phyloP scores from a whole-genome alignment of 2,329 filamentous ascomycete genomes.

The Colletotrichum tofieldiae region DNA sequence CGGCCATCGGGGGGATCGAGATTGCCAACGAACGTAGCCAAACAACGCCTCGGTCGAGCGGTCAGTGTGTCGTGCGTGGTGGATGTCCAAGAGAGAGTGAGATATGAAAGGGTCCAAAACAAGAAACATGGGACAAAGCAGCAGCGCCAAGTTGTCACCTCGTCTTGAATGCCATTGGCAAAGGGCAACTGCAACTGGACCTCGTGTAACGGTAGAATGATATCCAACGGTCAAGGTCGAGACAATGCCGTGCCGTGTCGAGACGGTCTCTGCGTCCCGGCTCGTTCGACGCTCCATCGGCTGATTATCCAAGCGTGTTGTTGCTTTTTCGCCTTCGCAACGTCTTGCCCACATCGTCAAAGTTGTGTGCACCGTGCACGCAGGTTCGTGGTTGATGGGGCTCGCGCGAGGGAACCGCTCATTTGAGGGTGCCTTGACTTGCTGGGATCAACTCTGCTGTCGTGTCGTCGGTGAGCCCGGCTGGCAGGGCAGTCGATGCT shows the following conservation, averaged over 20 bases:
- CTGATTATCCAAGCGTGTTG: conserved; percentile 26
- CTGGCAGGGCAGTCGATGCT: conserved; percentile 30
- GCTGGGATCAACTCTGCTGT: conserved; percentile 28
- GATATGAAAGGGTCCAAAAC: background rate
- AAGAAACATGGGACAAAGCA: conserved; percentile 13
- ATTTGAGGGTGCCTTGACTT: conserved; percentile 13
- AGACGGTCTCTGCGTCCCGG: conserved; percentile 21
- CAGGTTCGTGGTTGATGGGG: conserved; percentile 1
- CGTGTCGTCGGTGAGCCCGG: conserved; percentile 29
- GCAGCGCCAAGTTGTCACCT: background rate
- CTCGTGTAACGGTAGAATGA: background rate
- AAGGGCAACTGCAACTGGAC: background rate
- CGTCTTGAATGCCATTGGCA: background rate
- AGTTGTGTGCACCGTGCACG: conserved; percentile 9
- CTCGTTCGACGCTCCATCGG: conserved; percentile 34
- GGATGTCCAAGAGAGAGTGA: background rate
- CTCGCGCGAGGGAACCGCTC: conserved; percentile 30
- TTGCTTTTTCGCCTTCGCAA: conserved; percentile 16
- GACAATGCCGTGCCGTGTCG: conserved; percentile 17
- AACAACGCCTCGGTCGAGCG: background rate
- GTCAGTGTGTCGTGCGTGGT: too few relatives aligned
- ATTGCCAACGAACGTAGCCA: conserved; percentile 6
- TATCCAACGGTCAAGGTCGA: conserved; percentile 1
- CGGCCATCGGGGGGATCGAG: conserved; percentile 35
- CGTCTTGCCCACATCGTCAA: conserved; percentile 3